These are phyloP conservation scores for Conticribra weissflogii DNA, from an alignment of 108 stramenopile species.

Conservation along the genomic window DNA sequence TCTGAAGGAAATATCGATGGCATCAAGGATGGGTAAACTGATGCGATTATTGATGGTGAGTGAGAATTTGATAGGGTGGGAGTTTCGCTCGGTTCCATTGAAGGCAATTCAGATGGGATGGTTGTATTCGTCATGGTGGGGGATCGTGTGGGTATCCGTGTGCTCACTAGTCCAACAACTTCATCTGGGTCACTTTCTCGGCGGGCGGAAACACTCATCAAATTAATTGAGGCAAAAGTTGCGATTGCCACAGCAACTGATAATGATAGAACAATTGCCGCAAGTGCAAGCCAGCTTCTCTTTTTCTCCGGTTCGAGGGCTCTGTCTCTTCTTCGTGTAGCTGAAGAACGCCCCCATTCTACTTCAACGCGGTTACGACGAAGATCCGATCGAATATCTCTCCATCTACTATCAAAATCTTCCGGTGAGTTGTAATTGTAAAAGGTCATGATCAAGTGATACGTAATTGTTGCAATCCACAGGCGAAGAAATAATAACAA, in stretches of 20 bases:
- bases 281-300: slow-evolving; percentile 11
- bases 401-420: background rate
- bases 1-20: slow-evolving; percentile 14
- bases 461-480: too few relatives aligned
- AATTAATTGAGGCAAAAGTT: background rate
- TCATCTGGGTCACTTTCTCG: background rate
- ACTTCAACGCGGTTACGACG: slow-evolving; percentile 16
- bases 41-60: slow-evolving; percentile 14
- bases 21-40: background rate
- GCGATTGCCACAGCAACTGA: background rate
- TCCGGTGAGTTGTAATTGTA: background rate
- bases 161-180: background rate
- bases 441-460: background rate
- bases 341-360: slow-evolving; percentile 28
- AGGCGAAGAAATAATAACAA: too few relatives aligned
- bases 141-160: background rate
- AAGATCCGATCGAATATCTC: background rate
- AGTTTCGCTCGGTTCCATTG: background rate
- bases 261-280: slow-evolving; percentile 1
- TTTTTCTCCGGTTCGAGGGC: slow-evolving; percentile 3
- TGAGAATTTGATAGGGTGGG: slow-evolving; percentile 7
- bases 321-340: slow-evolving; percentile 21
- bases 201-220: background rate
- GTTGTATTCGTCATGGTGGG: background rate
- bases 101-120: background rate